phyloP scores from a whole-genome alignment of 2,329 filamentous ascomycete species.

The Diaporthe citrichinensis region DNA sequence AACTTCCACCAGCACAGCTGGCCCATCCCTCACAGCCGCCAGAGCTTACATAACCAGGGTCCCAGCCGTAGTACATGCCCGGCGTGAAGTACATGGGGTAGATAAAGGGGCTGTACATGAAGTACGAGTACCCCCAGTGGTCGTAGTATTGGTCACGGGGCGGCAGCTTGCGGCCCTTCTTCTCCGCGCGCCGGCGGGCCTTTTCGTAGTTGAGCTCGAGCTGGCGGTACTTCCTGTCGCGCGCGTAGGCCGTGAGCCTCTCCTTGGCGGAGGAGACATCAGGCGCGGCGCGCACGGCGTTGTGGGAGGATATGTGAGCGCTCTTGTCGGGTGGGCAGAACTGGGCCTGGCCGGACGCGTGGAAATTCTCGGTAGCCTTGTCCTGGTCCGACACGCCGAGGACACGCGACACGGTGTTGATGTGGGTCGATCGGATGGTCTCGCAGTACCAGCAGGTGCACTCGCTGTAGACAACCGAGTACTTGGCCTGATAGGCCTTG shows the following conservation, averaged over 20 bases:
- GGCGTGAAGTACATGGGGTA: slow-evolving; percentile 59
- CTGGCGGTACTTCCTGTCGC: slow-evolving; percentile 49
- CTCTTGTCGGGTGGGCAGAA: slow-evolving; percentile 69
- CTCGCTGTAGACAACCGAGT: slow-evolving; percentile 77
- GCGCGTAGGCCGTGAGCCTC: slow-evolving; percentile 55
- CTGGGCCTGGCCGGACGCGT: slow-evolving; percentile 62
- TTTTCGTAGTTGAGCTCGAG: slow-evolving; percentile 71
- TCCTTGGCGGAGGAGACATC: slow-evolving; percentile 46
- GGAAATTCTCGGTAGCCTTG: slow-evolving; percentile 60
- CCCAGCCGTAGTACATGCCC: slow-evolving; percentile 61
- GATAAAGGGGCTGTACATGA: slow-evolving; percentile 63
- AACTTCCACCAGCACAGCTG: slow-evolving; percentile 63
- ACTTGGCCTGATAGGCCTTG: slow-evolving; percentile 76
- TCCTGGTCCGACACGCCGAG: slow-evolving; percentile 62
- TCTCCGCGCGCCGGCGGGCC: slow-evolving; percentile 63
- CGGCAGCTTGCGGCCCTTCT: slow-evolving; percentile 64
- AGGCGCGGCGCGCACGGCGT: slow-evolving; percentile 63
- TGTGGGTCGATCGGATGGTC: slow-evolving; percentile 71
- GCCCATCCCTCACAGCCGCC: slow-evolving; percentile 56
- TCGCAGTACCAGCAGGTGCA: slow-evolving; percentile 92
- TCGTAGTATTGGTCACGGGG: slow-evolving; percentile 63
- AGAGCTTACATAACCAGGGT: slow-evolving; percentile 53
- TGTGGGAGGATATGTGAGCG: slow-evolving; percentile 82
- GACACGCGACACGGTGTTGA: slow-evolving; percentile 60
- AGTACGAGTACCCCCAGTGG: slow-evolving; percentile 68